Base-by-base conservation (phyloP, 169 alveolate genomes). In the Plasmodium gallinaceum region DNA sequence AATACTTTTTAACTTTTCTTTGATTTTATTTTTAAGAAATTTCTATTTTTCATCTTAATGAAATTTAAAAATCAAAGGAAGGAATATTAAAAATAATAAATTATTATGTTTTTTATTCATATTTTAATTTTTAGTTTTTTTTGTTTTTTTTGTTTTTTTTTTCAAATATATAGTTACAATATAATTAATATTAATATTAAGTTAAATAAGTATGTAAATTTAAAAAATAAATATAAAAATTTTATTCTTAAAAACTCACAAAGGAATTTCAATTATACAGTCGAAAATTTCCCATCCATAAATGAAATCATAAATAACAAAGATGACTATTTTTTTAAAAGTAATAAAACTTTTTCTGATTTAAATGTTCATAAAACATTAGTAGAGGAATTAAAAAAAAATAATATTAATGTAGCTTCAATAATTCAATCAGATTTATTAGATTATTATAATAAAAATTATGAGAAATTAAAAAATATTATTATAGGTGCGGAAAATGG, bases 401-500 rank as follows among this genome's bases (percentile, higher is more conserved):
- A 76, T 76, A 64, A 76, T 68, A 76, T 76, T 14, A 52, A 42
- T 57, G 20, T 18, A 5, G 76, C 89, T 12, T 76, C 89, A 76
- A 39, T 62, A 14, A 76, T 76, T 26, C 89, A 76, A 62, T 76
- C 60, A 14, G 89, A 76, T 70, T 65, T 76, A 42, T 62, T 76
- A 58, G 54, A 76, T 20, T 76, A 76, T 76, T 76, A 76, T 76
- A 65, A 76, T 64, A 16, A 64, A 39, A 26, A 45, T 68, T 64
- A 18, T 69, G 78, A 66, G 12, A 65, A 64, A 3, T n/a, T 78
- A 22, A 37, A 69, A 64, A 78, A 78, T 65, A 18, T 78, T 20
- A 78, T 78, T 42, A 78, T 78, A 54, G 89, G 64, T 16, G 89
- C 89, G 46, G 89, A 78, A 78, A 78, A 78, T 78, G 89, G 89